Percentiles rank a stretch among this genome's conserved stretches.
Evolutionary conservation across 345 rosid species (phyloP).

Genomic region (Eucalyptus marginata): DNA sequence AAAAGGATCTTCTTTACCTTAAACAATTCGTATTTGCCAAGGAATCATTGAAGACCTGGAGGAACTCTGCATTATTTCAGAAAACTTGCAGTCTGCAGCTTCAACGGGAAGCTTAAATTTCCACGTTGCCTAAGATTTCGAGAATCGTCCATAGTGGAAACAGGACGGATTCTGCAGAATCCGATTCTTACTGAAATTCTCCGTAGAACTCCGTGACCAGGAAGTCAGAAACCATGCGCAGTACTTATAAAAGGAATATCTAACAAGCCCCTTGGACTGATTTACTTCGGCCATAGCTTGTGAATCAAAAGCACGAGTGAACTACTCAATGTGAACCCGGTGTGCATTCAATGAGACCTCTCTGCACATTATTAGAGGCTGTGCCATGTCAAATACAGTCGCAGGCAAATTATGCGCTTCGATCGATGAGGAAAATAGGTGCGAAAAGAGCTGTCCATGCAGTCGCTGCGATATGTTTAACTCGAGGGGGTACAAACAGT

Average conservation of each 20-base stretch:
- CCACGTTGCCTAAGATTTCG: neutral
- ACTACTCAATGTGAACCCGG: neutral
- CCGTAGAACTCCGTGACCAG: neutral
- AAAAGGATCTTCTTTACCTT: neutral
- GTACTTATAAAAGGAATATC: neutral
- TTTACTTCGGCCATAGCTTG: neutral
- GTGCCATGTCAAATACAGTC: neutral
- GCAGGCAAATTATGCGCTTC: neutral
- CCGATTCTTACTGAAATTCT: constrained; percentile 5
- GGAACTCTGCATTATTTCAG: neutral
- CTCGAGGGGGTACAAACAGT: neutral
- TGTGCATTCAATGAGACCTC: neutral
- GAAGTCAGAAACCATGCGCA: neutral
- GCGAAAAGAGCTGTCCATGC: neutral
- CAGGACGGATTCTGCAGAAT: constrained; percentile 4
- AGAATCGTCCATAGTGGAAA: neutral
- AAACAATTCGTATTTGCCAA: neutral
- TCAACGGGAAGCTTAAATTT: neutral
- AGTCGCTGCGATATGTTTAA: neutral
- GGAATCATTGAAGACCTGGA: neutral
- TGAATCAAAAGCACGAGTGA: neutral
- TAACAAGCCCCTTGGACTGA: neutral
- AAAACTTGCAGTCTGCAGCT: neutral
- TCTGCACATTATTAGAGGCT: neutral
- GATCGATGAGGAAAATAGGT: neutral